A percentile compares a stretch with the other conserved stretches of the same genome.
Evolutionary conservation across 2,329 filamentous ascomycete species (phyloP).

Genomic region (Xylariales sp.): DNA sequence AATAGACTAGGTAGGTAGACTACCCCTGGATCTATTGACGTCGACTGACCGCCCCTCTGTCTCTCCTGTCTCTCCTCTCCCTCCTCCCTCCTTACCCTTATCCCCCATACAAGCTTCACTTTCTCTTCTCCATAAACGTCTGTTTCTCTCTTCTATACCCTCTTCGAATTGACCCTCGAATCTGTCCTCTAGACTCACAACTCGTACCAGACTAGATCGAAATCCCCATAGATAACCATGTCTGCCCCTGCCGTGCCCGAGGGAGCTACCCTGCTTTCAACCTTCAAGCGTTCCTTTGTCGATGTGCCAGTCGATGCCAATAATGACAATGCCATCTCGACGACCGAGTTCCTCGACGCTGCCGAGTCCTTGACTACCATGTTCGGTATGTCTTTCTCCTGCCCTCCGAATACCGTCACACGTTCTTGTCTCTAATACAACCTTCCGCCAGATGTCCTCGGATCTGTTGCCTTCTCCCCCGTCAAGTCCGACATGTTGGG

Average conservation of each 20-base stretch:
- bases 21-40: constrained; percentile 29
- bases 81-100: neutral
- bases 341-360: constrained; percentile 90
- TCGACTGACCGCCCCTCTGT: constrained; percentile 34
- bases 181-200: too few species aligned
- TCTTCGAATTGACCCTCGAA: neutral
- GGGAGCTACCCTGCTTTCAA: constrained; percentile 85
- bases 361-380: constrained; percentile 86
- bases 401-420: neutral
- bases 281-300: constrained; percentile 83
- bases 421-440: constrained; percentile 19
- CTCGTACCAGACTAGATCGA: neutral
- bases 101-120: neutral
- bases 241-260: constrained; percentile 65
- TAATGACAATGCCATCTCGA: constrained; percentile 82
- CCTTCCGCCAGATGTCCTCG: constrained; percentile 65
- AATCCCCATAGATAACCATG: constrained; percentile 58
- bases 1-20: neutral
- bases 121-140: neutral
- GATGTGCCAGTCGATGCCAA: constrained; percentile 81
- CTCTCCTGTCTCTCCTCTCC: neutral
- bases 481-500: constrained; percentile 92
- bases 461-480: constrained; percentile 81
- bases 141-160: neutral
- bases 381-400: constrained; percentile 71